Evolutionary conservation across 2,329 filamentous ascomycete genomes (phyloP), one percentile per base, ranked within the genome.

Genomic region (Beauveria scarabaeidicola): DNA sequence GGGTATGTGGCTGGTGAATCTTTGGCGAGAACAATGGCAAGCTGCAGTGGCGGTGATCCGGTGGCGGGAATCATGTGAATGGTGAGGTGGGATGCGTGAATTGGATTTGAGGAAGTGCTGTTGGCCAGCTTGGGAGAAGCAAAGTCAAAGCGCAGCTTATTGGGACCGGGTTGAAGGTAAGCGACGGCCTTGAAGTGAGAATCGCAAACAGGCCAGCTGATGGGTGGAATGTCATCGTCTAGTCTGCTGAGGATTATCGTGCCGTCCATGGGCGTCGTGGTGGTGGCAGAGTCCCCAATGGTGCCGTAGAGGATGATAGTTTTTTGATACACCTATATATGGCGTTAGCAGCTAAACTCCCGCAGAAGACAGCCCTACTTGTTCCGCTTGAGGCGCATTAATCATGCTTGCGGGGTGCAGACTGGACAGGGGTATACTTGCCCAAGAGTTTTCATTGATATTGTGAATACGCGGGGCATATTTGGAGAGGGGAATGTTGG

Each of bases 171-270:
- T 64, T 89, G 85, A n/a, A 99, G 82, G 72, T 96, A 91, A 10
- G 97, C 81, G 32, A 97, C 78, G 5, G 88, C 88, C 75, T 97
- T 97, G 80, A 97, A 97, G 71, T 92, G 86, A 3, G 90, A 95
- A 63, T 91, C 87, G 69, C 81, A 87, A 11, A 97, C 93, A 1
- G 92, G 93, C 92, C 93, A 97, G 65, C 80, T 81, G 13, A 86
- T 89, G 0, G 89, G 77, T 7, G 93, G 92, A 70, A 97, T 96
- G 62, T 78, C 85, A 71, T 96, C 91, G 72, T 96, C 89, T 65
- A 91, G 83, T 68, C 94, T 89, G 68, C 82, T 87, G 62, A 97
- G 82, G 3, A 86, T 91, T 54, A 97, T 69, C 32, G 77, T 88
- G 64, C 94, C 94, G 69, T 96, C 91, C 62, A 95, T 74, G 56